Conservation (phyloP, 116 monocot species). For the Zostera marina region DNA sequence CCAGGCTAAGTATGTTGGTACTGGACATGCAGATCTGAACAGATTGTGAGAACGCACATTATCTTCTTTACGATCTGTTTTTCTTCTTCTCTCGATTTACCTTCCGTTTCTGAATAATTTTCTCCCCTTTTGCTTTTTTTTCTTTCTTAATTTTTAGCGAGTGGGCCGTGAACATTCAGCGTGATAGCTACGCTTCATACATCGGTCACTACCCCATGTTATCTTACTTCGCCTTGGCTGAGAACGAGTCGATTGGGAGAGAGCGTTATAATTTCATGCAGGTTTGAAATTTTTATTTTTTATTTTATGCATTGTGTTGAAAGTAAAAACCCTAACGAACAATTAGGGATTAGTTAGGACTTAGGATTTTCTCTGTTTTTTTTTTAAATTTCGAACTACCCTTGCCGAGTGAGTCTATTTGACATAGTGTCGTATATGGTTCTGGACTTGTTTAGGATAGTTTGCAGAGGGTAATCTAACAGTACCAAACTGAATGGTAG, state of each 20-base stretch:
- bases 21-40: slow-evolving; percentile 57
- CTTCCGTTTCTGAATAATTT: background rate
- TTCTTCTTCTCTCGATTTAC: background rate
- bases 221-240: slow-evolving; percentile 66
- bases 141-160: slow-evolving; percentile 29
- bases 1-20: slow-evolving; percentile 84
- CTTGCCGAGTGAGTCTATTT: too few species aligned
- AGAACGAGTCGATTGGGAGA: slow-evolving; percentile 91
- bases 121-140: background rate
- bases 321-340: too few species aligned
- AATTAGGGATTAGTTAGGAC: too few species aligned
- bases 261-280: slow-evolving; percentile 95
- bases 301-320: too few species aligned
- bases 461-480: too few species aligned
- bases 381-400: too few species aligned
- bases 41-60: slow-evolving; percentile 44
- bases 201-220: slow-evolving; percentile 70
- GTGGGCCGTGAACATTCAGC: slow-evolving; percentile 80
- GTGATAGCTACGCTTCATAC: slow-evolving; percentile 75
- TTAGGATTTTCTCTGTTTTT: too few species aligned
- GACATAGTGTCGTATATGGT: too few species aligned
- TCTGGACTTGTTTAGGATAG: too few species aligned
- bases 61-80: background rate
- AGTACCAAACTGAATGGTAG: too few species aligned
- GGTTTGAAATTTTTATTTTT: slow-evolving; percentile 3